Base-by-base conservation (phyloP, 768 basidiomycete species). In the Lactarius trivialis region DNA sequence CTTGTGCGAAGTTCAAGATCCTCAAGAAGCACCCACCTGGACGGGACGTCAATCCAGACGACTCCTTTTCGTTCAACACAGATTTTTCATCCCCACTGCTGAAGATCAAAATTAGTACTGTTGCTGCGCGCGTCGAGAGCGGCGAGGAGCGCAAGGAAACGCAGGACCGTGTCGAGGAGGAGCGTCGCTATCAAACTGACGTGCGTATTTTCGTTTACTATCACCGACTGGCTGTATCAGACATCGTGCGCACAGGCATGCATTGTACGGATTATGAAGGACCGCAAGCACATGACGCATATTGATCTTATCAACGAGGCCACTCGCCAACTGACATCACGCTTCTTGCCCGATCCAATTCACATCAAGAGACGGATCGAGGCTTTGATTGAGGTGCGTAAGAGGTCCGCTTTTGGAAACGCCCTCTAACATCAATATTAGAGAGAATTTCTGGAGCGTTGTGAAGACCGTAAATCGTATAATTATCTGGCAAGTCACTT, bases 211-310 rank as follows among this genome's bases (percentile, higher is more conserved):
- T 11, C 41, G 26, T n/a, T n/a, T 5, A 28, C 15, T 24, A 12
- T 51, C 43, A 41, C 49, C 19, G 14, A 37, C 33, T 4, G 24
- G 30, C 30, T 59, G 52, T 39, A 24, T 62, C 39, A 54, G 55
- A 48, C 19, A 8, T 3, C 8, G 33, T 36, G 55, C 50, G n/a
- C 53, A 3, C 65, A 99, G 95, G 97, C 97, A 1, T 98, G 93
- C 70, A 89, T 98, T 65, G 97, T 99, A 28, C 86, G 97, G 34
- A 86, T 98, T 32, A 98, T 99, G 96, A 98, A 98, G 76, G 88
- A 93, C 71, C 79, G 94, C 59, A 98, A 98, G 71, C 82, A 83
- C 58, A 86, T 98, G 85, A 76, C 79, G 7, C 93, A 98, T 70
- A 91, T 85, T 62, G 92, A 94, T 60, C 81, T 99, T 15, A 79